Conservation (phyloP, 192 early-diverging fungal genomes). For the Lobulomyces angularis region DNA sequence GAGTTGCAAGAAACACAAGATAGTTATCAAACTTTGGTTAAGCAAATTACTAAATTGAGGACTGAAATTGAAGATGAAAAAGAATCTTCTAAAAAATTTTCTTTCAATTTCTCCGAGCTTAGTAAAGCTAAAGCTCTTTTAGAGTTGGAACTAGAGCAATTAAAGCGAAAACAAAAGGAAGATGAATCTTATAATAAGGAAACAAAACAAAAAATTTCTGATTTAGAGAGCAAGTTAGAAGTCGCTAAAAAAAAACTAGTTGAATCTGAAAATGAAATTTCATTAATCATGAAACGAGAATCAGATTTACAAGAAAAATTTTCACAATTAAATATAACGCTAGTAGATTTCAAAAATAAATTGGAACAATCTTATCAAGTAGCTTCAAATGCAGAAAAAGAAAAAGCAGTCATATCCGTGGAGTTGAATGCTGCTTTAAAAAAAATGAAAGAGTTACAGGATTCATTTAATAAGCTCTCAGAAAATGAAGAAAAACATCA, state of each 20-base stretch:
- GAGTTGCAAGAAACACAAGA: slow-evolving; percentile 5
- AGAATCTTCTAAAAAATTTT: not conserved
- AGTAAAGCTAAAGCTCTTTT: slow-evolving; percentile 2
- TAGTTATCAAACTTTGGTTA: not conserved
- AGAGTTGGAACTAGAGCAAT: slow-evolving; percentile 2
- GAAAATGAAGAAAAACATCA: slow-evolving; percentile 5
- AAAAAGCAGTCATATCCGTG: no score
- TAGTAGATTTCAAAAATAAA: no score
- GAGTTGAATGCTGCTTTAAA: not conserved
- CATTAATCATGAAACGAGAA: no score
- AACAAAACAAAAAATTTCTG: slow-evolving; percentile 1
- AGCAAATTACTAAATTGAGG: not conserved
- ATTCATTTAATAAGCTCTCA: not conserved
- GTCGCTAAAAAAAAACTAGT: no score
- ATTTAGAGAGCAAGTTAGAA: no score
- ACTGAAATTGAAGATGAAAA: not conserved
- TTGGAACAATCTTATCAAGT: no score
- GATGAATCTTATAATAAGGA: not conserved
- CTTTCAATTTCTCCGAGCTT: not conserved
- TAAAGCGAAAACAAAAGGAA: not conserved
- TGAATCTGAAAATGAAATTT: no score
- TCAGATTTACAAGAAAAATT: no score
- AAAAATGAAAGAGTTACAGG: not conserved
- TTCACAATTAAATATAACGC: no score
- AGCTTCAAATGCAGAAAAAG: no score